phyloP scores from a whole-genome alignment of 2,329 filamentous ascomycete species.

The Sporothrix curviconia region DNA sequence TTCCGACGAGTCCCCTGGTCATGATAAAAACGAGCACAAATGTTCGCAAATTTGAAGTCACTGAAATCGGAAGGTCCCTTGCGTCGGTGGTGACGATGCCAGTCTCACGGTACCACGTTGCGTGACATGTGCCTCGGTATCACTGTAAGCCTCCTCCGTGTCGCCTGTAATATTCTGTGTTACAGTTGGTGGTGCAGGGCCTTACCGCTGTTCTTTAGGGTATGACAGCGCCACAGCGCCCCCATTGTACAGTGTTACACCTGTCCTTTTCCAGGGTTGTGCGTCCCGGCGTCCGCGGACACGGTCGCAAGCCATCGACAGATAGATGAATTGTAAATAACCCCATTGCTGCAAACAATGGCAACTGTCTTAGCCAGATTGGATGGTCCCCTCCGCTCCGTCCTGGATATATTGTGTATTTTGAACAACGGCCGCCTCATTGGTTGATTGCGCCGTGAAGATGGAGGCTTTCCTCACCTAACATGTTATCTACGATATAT shows the following conservation, averaged over 20 bases:
- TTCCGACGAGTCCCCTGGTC: no score
- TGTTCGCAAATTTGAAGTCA: not conserved
- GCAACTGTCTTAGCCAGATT: not conserved
- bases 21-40: no score
- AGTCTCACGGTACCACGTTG: no score
- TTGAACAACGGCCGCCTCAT: constrained; percentile 2
- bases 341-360: no score
- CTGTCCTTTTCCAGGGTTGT: not conserved
- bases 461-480: not conserved
- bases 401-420: not conserved
- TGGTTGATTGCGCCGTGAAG: constrained; percentile 1
- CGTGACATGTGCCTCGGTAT: not conserved
- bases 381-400: not conserved
- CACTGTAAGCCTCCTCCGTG: no score
- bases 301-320: not conserved
- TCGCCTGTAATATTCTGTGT: no score
- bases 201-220: not conserved
- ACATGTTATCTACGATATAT: no score
- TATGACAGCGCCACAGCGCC: no score
- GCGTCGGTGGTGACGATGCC: no score
- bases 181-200: not conserved
- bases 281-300: not conserved
- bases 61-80: not conserved
- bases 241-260: not conserved
- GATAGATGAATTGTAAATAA: not conserved